phyloP scores from a whole-genome alignment of 2,329 filamentous ascomycete species.

The Penicillium decumbens region DNA sequence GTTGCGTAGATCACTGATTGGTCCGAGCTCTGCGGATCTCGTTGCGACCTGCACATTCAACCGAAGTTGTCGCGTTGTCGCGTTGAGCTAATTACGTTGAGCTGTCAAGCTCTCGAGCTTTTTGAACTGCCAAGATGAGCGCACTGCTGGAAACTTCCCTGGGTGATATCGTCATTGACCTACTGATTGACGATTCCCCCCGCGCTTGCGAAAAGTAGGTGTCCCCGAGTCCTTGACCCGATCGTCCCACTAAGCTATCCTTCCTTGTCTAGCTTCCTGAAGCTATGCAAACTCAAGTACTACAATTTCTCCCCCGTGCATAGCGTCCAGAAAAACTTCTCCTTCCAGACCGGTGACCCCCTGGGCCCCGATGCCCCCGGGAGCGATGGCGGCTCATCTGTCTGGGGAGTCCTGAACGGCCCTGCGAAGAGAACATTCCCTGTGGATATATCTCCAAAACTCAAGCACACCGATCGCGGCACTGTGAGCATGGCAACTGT shows the following conservation, averaged over 20 bases:
- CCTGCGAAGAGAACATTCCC: slow-evolving; percentile 70
- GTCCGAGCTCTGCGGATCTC: slow-evolving; percentile 16
- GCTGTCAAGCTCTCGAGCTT: neutral
- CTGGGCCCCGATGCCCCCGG: slow-evolving; percentile 77
- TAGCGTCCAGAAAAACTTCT: slow-evolving; percentile 89
- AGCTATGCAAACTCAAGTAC: slow-evolving; percentile 98
- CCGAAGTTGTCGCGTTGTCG: too few relatives aligned
- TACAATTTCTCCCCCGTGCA: slow-evolving; percentile 96
- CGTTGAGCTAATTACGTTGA: neutral
- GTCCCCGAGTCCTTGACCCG: slow-evolving; percentile 43
- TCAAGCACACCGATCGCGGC: slow-evolving; percentile 83
- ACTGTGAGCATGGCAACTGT: slow-evolving; percentile 98
- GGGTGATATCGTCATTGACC: slow-evolving; percentile 91
- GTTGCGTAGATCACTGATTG: slow-evolving; percentile 10
- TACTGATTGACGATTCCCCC: slow-evolving; percentile 82
- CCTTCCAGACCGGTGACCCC: slow-evolving; percentile 92
- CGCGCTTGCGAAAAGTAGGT: slow-evolving; percentile 92
- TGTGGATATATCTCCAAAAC: slow-evolving; percentile 77
- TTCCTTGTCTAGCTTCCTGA: slow-evolving; percentile 68
- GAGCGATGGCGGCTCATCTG: slow-evolving; percentile 87
- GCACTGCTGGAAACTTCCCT: slow-evolving; percentile 88
- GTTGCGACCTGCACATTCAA: slow-evolving; percentile 5
- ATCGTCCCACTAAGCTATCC: slow-evolving; percentile 45
- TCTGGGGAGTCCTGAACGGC: slow-evolving; percentile 78
- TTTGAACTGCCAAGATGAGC: slow-evolving; percentile 59